Base-by-base conservation (phyloP, 805 yeast species). In the Dipodascus albidus region DNA sequence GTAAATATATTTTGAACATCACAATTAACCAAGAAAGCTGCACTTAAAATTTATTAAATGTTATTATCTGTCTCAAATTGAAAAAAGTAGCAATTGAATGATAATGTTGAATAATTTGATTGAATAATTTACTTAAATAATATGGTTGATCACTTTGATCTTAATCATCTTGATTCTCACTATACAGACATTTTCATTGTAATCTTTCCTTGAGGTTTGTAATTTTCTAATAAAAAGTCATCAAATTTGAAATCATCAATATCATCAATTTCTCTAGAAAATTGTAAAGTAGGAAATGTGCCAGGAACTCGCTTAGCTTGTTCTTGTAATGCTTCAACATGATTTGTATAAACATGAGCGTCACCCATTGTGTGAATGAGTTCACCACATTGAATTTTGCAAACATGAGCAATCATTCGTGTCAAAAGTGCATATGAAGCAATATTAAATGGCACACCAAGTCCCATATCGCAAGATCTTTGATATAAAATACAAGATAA, bases 381-480 rank as follows among this genome's bases (percentile, higher is more conserved):
- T 61, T 90, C 97, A 47, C 98, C 98, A 56, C 96, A 85, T 60
- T 89, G 95, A 87, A 90, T 83, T 59, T 80, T 96, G 48, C 89
- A 89, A n/a, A 93, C 85, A 57, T 87, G 87, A 1, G 99, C 99
- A 58, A 93, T 85, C 97, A 93, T 91, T 61, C 79, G 83, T 1
- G 97, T 90, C 57, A 93, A 74, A 53, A 93, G 73, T 0, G 99
- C 96, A 66, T 93, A 93, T 0, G 97, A 88, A 0, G 99, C 99
- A 63, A 93, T 93, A 66, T 93, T 93, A 70, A 93, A 93, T 0
- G 99, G 99, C 21, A 93, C 98, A 14, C 99, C 99, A n/a, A 93
- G 77, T 0, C 99, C 99, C 96, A 93, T 90, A 65, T 93, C 99
- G 69, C 98, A 91, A n/a, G 96, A 86, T 63, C 99, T 80, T 71